A percentile compares a stretch with the other conserved stretches of the same genome.
Evolutionary conservation across 169 alveolate genomes (phyloP).

Genomic region (Plasmodium cynomolgi): DNA sequence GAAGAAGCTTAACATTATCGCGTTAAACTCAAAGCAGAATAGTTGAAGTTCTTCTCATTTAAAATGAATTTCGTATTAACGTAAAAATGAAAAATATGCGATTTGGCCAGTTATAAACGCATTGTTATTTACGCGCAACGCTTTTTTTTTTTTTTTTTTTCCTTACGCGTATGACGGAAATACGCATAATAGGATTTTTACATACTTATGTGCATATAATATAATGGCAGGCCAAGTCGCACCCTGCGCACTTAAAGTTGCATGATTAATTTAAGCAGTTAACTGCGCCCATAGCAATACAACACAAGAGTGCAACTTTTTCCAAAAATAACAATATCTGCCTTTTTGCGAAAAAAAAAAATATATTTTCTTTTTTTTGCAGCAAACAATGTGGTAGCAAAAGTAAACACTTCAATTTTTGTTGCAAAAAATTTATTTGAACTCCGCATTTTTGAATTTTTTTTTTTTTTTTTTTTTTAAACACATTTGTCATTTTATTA

Average conservation of each 20-base stretch:
- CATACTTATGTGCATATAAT: neutral
- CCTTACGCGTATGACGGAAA: neutral
- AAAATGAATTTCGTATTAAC: slow-evolving; percentile 2
- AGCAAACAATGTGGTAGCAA: neutral
- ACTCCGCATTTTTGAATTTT: neutral
- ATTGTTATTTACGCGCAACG: neutral
- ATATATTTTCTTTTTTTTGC: neutral
- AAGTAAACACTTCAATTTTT: neutral
- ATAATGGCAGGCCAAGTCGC: neutral
- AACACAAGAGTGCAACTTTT: neutral
- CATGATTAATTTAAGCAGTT: neutral
- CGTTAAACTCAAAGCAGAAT: neutral
- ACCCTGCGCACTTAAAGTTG: neutral
- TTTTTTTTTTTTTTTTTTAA: neutral
- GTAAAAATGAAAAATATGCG: neutral
- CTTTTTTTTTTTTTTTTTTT: neutral
- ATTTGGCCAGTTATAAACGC: neutral
- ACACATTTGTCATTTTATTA: neutral
- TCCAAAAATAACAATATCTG: neutral
- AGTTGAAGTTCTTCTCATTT: neutral
- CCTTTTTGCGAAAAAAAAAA: neutral
- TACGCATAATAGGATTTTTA: no score
- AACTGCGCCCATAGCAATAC: neutral
- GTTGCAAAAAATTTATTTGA: neutral
- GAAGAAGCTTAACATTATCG: neutral